A percentile compares a stretch with the other conserved stretches of the same genome.
Evolutionary conservation across 164 flowering plant species (phyloP).

Genomic region (Chloranthus sessilifolius): DNA sequence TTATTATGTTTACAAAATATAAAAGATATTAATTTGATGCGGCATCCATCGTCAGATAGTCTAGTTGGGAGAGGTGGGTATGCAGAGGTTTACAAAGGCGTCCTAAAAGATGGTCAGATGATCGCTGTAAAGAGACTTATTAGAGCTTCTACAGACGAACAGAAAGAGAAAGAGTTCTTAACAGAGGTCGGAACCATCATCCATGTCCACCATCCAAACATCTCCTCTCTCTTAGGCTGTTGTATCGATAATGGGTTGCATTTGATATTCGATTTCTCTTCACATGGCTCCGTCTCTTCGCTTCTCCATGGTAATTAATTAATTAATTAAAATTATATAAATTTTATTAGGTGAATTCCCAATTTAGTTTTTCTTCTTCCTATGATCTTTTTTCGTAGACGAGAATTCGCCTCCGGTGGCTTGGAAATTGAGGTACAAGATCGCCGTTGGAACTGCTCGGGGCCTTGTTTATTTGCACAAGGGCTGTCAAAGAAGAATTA

Average conservation of each 20-base stretch:
- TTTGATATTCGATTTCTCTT: conserved; percentile 76
- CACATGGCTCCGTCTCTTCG: conserved; percentile 85
- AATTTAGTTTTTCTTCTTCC: no score
- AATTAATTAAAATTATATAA: background rate
- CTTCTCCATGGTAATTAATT: conserved; percentile 75
- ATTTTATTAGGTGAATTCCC: background rate
- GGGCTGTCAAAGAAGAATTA: conserved; percentile 85
- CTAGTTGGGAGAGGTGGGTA: conserved; percentile 91
- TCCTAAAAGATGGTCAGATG: conserved; percentile 49
- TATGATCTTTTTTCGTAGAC: conserved; percentile 42
- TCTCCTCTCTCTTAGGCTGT: conserved; percentile 71
- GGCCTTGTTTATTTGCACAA: conserved; percentile 91
- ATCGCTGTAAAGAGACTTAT: conserved; percentile 80
- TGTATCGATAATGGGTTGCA: conserved; percentile 87
- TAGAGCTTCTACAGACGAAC: conserved; percentile 52
- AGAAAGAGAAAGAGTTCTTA: conserved; percentile 81
- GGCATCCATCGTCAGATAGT: conserved; percentile 68
- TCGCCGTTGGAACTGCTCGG: conserved; percentile 65
- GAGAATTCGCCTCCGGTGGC: conserved; percentile 49
- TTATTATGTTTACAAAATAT: no score
- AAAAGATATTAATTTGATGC: no score
- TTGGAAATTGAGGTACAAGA: conserved; percentile 71
- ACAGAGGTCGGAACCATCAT: conserved; percentile 91
- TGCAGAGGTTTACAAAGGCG: conserved; percentile 92
- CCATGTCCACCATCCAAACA: conserved; percentile 82